Base-by-base conservation (phyloP, 306 rosid genomes). In the Quercus robur region DNA sequence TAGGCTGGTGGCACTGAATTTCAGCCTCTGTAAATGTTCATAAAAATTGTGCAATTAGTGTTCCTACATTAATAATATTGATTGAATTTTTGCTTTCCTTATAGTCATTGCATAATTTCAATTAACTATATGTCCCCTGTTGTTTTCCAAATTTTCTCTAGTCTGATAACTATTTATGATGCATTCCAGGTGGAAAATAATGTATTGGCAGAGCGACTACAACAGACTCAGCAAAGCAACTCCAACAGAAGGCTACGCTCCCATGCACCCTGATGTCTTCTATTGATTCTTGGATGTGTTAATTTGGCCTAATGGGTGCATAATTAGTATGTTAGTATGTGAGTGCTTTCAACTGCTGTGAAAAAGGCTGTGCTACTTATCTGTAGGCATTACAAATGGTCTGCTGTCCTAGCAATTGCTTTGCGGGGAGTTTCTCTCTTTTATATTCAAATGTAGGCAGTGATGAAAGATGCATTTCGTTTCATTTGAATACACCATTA, bases 221-320 rank as follows among this genome's bases (percentile, higher is more conserved):
- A 88, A 90, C 97, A 90, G 84, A 93, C 98, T 54, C 92, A 88
- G 77, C 93, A 94, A 81, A 87, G 90, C 84, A 94, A 80, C 85
- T 90, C 97, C 63, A 90, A 91, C 59, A 90, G 95, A 3, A 94
- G 94, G 46, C 95, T 38, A 3, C 46, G 46, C 11, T 7, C 46
- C 11, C 46, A 38, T 38, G 46, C 46, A 7, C 11, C 46, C 46
- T 38, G 46, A 38, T 7, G 46, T 38, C 46, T 38, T 38, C 46
- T 38, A 38, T 7, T 38, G 11, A 38, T 7, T 38, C 46, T 38
- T 7, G 11, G 11, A 38, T 38, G 1, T 2, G 11, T 38, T 8
- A 38, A 8, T 38, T 38, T 38, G 46, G 46, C 46, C 46, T 38
- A 38, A 38, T 38, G 46, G 46, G 11, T 38, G 46, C 46, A 38